These are phyloP conservation scores for Sclerotiophoma versabilis DNA, from an alignment of 2,329 filamentous ascomycete genomes.

Conservation along the genomic window DNA sequence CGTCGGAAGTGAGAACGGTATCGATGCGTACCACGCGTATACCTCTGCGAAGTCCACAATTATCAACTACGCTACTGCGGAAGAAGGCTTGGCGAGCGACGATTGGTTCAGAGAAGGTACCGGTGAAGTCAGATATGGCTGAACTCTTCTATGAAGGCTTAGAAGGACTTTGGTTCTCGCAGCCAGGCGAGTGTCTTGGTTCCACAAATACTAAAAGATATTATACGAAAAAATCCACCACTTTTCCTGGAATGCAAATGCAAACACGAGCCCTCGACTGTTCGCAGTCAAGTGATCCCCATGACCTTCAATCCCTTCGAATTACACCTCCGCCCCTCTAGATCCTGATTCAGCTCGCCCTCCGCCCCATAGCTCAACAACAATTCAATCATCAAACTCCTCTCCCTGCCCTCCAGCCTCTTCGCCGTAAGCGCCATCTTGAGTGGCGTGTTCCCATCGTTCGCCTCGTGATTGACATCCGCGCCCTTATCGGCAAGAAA, in stretches of 20 bases:
- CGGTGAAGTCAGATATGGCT: slow-evolving; percentile 66
- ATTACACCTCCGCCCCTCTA: slow-evolving; percentile 26
- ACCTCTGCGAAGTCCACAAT: slow-evolving; percentile 69
- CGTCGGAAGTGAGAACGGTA: slow-evolving; percentile 75
- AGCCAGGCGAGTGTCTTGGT: slow-evolving; percentile 6
- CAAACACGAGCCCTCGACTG: neutral
- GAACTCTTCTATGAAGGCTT: neutral
- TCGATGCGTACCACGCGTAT: slow-evolving; percentile 58
- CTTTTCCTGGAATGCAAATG: neutral
- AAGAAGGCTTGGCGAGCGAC: slow-evolving; percentile 61
- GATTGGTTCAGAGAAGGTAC: slow-evolving; percentile 63
- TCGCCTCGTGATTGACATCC: slow-evolving; percentile 38
- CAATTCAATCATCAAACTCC: slow-evolving; percentile 40
- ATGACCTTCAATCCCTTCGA: slow-evolving; percentile 32
- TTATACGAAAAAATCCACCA: slow-evolving; percentile 9
- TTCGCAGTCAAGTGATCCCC: slow-evolving; percentile 21
- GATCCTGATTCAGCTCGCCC: slow-evolving; percentile 23
- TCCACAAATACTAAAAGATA: slow-evolving; percentile 1
- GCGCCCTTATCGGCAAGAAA: slow-evolving; percentile 41
- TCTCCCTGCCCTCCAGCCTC: slow-evolving; percentile 33
- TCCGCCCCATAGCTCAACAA: slow-evolving; percentile 40
- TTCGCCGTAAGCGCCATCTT: slow-evolving; percentile 29
- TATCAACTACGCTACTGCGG: slow-evolving; percentile 69
- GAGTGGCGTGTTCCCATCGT: slow-evolving; percentile 33
- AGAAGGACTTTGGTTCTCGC: neutral